Base-by-base conservation (phyloP, 192 early-diverging fungal genomes). In the Geosiphon pyriformis region DNA sequence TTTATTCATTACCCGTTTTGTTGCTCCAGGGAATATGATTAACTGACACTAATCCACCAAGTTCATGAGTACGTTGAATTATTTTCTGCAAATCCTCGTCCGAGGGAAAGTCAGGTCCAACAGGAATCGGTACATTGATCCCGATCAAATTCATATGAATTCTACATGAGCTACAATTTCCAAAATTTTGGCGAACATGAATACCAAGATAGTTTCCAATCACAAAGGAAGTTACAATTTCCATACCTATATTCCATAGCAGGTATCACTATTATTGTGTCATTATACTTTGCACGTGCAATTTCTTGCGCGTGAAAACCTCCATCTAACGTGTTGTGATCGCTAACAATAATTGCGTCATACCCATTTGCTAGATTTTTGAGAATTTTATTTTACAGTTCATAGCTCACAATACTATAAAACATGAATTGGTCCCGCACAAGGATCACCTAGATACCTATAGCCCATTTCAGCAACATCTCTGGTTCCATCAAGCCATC, bases 21-120 rank as follows among this genome's bases (percentile, higher is more conserved):
- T 87, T 88, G 59, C 83, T 85, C 88, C 88, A 90, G 0, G 88
- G 88, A 53, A 90, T 87, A 67, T 90, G 88, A 72, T 90, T 90
- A 2, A 88, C 85, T 54, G 88, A 85, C 0, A 85, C 88, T 22
- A 90, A 59, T 0, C 88, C 88, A 33, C 88, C 88, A 12, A 88
- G 55, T 50, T 76, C 76, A 70, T 90, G 88, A 11, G 79, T 76
- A 57, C 75, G 74, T 27, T 74, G 65, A 48, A 90, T 90, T 0
- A 81, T 85, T 3, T 58, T 51, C 65, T 74, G 72, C 6, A 90
- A 59, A 2, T 88, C 80, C 31, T 85, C 74, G 53, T 90, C 83
- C 34, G 79, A 79, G 6, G 88, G 88, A 46, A 77, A 80, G 8
- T 78, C 77, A 17, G 75, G 72, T 6, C 70, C 74, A 27, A 68